Evolutionary conservation across 805 yeast genomes (phyloP).

Genomic region (Kluyveromyces lactis): DNA sequence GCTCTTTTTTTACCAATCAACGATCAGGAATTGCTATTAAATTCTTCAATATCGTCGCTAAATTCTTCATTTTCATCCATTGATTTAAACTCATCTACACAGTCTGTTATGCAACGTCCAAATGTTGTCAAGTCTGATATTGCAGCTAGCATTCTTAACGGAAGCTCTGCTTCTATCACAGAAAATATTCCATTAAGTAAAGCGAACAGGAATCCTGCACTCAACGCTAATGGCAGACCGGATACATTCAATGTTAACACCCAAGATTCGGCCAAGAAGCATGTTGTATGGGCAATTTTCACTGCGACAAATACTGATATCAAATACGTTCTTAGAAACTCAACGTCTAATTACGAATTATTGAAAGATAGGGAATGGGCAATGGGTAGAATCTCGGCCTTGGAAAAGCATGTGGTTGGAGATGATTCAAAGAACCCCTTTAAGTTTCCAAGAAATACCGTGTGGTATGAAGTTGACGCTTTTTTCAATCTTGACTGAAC

Average conservation of each 20-base stretch:
- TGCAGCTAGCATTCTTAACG: neutral
- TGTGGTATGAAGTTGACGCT: slow-evolving; percentile 60
- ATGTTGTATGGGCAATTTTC: slow-evolving; percentile 86
- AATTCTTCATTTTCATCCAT: slow-evolving; percentile 29
- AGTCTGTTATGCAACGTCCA: neutral
- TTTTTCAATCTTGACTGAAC: slow-evolving; percentile 6
- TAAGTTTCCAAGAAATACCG: slow-evolving; percentile 49
- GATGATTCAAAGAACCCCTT: slow-evolving; percentile 49
- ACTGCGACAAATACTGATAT: slow-evolving; percentile 70
- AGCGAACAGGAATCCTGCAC: neutral
- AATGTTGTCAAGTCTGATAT: neutral
- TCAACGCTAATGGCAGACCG: neutral
- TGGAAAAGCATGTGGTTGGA: slow-evolving; percentile 49
- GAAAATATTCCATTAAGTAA: neutral
- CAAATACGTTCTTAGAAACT: slow-evolving; percentile 60
- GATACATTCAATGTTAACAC: neutral
- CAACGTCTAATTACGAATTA: slow-evolving; percentile 23
- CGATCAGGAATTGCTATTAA: slow-evolving; percentile 29
- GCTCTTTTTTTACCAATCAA: slow-evolving; percentile 81
- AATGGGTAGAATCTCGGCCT: slow-evolving; percentile 56
- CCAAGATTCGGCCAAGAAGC: neutral
- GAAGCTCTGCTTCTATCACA: neutral
- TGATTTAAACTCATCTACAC: slow-evolving; percentile 13
- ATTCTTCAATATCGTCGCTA: slow-evolving; percentile 19
- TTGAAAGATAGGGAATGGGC: slow-evolving; percentile 64